A percentile compares a stretch with the other conserved stretches of the same genome.
Conservation (phyloP, 2,329 filamentous ascomycete species). For the Colletotrichum chrysophilum region DNA sequence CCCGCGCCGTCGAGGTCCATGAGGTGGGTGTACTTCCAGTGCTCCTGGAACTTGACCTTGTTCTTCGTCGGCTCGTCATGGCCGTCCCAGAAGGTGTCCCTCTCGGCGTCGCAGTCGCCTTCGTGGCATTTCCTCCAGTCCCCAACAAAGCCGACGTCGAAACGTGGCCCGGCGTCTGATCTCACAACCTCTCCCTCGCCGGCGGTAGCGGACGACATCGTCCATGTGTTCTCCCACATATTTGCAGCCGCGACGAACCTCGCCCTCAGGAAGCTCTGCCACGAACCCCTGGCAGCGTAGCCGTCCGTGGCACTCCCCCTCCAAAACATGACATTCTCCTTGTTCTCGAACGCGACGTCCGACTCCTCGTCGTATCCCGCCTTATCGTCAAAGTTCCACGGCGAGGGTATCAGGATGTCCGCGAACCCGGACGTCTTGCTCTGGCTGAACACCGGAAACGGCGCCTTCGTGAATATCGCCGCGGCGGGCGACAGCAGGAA, state of each 20-base stretch:
- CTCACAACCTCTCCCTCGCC: neutral
- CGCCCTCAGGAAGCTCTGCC: conserved; percentile 64
- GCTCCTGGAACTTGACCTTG: conserved; percentile 36
- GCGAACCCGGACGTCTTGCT: conserved; percentile 59
- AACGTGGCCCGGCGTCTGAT: conserved; percentile 1
- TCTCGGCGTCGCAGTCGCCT: conserved; percentile 35
- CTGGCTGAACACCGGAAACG: conserved; percentile 62
- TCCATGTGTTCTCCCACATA: neutral
- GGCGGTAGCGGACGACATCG: neutral
- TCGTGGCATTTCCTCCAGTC: conserved; percentile 36
- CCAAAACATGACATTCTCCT: conserved; percentile 58
- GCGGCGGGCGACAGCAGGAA: conserved; percentile 49
- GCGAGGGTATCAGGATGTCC: conserved; percentile 51
- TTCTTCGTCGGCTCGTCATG: conserved; percentile 22
- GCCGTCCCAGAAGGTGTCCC: conserved; percentile 34
- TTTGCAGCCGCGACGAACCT: conserved; percentile 61
- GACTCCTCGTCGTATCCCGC: conserved; percentile 41
- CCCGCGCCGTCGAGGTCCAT: conserved; percentile 63
- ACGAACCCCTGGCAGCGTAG: conserved; percentile 52
- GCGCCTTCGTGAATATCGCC: conserved; percentile 31
- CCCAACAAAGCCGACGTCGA: conserved; percentile 45
- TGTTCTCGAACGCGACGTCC: conserved; percentile 51
- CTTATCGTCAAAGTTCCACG: conserved; percentile 40
- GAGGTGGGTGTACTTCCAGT: conserved; percentile 56
- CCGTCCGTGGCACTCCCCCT: conserved; percentile 59